Conservation (phyloP, 306 rosid genomes). For the Vicia sativa region DNA sequence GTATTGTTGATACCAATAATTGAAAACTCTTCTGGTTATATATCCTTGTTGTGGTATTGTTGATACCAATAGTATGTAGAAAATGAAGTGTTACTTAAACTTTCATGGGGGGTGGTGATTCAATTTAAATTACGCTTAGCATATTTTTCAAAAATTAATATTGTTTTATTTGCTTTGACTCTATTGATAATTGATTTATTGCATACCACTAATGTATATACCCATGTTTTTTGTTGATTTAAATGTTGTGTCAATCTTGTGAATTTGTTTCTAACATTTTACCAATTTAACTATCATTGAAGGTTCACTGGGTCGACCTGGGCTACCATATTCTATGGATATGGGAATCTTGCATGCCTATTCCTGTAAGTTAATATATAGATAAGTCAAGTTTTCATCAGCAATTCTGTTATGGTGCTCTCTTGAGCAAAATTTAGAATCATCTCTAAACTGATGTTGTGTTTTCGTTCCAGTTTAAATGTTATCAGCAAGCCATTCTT, state of each 20-base stretch:
- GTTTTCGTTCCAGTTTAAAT: conserved; percentile 56
- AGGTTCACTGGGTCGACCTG: conserved; percentile 88
- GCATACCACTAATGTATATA: background rate
- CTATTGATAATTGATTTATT: conserved; percentile 2
- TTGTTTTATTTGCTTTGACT: conserved; percentile 22
- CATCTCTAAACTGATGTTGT: conserved; percentile 29
- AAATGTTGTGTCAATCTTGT: conserved; percentile 10
- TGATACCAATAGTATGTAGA: background rate
- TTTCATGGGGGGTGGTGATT: conserved; percentile 21
- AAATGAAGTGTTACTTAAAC: conserved; percentile 16
- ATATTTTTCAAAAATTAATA: background rate
- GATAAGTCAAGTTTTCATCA: conserved; percentile 30
- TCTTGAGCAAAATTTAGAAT: conserved; percentile 30
- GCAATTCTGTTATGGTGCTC: conserved; percentile 6
- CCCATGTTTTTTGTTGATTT: background rate
- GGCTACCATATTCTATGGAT: conserved; percentile 88
- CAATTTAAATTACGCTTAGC: conserved; percentile 11
- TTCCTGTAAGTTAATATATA: conserved; percentile 63
- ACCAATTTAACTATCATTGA: conserved; percentile 30
- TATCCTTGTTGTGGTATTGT: background rate
- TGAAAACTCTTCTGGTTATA: background rate
- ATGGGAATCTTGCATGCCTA: conserved; percentile 80
- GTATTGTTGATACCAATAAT: too few species aligned
- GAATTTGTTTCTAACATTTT: conserved; percentile 22
- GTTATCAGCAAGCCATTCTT: conserved; percentile 73